Conservation (phyloP, 1,139 yeast species). For the Saccharomyces hybrid region DNA sequence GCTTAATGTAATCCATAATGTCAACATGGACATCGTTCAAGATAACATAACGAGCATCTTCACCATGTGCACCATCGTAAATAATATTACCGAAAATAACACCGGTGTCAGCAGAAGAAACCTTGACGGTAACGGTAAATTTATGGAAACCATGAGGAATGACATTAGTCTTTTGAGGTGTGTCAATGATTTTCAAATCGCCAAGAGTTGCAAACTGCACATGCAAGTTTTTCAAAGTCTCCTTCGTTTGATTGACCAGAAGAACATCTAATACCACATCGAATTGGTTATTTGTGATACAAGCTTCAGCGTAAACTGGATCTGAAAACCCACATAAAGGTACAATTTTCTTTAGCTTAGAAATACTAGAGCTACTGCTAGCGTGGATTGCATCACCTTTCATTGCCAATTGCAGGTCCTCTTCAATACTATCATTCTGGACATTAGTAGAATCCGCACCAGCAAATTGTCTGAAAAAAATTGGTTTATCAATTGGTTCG, state of each 20-base stretch:
- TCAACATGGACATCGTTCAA: conserved; percentile 93
- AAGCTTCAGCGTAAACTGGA: conserved; percentile 96
- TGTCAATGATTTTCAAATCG: conserved; percentile 88
- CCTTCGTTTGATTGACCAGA: conserved; percentile 87
- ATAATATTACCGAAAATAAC: conserved; percentile 95
- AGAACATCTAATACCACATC: conserved; percentile 92
- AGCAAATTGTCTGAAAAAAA: conserved; percentile 76
- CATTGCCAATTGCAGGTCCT: conserved; percentile 44
- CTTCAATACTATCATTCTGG: conserved; percentile 36
- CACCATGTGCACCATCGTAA: conserved; percentile 92
- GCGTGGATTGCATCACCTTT: conserved; percentile 43
- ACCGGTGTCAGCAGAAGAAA: conserved; percentile 94
- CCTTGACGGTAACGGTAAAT: conserved; percentile 82
- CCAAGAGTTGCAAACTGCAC: conserved; percentile 97
- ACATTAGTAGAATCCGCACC: conserved; percentile 39
- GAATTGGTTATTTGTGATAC: conserved; percentile 87
- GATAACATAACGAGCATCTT: conserved; percentile 82
- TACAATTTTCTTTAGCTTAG: conserved; percentile 79
- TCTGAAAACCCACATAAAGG: conserved; percentile 96
- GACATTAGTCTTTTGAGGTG: conserved; percentile 84
- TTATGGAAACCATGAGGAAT: conserved; percentile 96
- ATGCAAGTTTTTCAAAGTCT: conserved; percentile 81
- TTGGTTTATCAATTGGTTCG: conserved; percentile 75
- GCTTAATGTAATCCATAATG: conserved; percentile 94
- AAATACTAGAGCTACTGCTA: conserved; percentile 47